Conservation (phyloP, 1,284 basidiomycete species). For the Puccinia coronata region DNA sequence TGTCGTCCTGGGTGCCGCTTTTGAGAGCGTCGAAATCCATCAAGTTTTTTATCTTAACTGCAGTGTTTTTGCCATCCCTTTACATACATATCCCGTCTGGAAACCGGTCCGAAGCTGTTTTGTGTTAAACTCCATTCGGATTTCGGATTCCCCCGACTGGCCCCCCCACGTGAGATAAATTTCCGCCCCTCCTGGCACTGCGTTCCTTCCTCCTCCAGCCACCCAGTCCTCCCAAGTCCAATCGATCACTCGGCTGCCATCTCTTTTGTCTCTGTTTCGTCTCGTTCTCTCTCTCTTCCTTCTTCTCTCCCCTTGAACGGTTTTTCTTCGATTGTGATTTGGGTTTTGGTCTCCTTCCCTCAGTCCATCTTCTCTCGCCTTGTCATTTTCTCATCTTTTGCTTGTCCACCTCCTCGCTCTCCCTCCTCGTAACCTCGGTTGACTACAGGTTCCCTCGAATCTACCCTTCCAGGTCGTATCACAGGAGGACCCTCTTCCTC, state of each 20-base stretch:
- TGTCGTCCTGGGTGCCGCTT: too few species aligned
- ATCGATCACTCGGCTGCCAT: background rate
- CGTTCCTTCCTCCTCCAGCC: background rate
- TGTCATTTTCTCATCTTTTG: slow-evolving; percentile 33
- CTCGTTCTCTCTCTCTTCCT: slow-evolving; percentile 29
- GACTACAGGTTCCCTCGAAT: background rate
- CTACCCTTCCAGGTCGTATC: background rate
- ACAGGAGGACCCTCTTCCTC: slow-evolving; percentile 7
- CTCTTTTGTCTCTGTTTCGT: slow-evolving; percentile 14
- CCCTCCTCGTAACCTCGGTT: background rate
- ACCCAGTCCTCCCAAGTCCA: background rate
- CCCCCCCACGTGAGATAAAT: background rate
- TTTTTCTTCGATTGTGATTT: slow-evolving; percentile 36
- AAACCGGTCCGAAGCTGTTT: background rate
- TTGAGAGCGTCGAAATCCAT: too few species aligned
- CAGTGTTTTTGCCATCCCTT: too few species aligned
- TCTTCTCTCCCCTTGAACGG: slow-evolving; percentile 6
- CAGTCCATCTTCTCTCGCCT: slow-evolving; percentile 42
- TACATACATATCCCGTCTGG: too few species aligned
- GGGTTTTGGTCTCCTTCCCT: slow-evolving; percentile 42
- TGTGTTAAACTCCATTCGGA: background rate
- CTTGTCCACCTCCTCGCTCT: background rate
- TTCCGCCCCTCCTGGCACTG: background rate
- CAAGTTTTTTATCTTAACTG: too few species aligned
- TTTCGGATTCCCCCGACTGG: background rate